Conservation (phyloP, 2,329 filamentous ascomycete genomes). For the Calycina herbarum region DNA sequence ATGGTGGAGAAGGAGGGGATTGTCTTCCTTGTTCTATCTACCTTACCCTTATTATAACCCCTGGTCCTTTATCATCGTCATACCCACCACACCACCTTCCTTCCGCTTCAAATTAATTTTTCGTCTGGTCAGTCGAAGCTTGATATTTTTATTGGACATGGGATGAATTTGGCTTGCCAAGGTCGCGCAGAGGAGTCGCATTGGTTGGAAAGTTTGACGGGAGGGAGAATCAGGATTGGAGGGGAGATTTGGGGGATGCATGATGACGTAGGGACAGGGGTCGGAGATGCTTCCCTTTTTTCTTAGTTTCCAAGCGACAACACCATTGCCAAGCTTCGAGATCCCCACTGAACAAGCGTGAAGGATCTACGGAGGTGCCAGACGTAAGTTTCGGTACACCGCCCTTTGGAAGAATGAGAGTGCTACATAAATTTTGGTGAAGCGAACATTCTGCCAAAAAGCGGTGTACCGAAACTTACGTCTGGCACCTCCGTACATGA, state of each 20-base stretch:
- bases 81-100: background rate
- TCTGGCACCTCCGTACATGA: no score
- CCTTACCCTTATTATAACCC: background rate
- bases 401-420: no score
- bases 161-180: constrained; percentile 5
- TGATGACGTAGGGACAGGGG: background rate
- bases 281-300: background rate
- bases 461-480: no score
- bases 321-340: background rate
- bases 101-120: background rate
- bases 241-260: background rate
- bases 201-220: background rate
- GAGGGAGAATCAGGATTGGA: no score
- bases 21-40: background rate
- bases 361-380: no score
- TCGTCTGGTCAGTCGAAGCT: background rate
- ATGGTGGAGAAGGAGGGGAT: background rate
- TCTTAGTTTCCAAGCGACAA: background rate
- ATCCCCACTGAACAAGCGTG: no score
- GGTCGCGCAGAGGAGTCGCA: background rate
- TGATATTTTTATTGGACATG: constrained; percentile 1
- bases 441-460: no score
- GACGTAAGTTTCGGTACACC: no score
- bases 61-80: background rate
- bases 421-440: no score